Evolutionary conservation across 306 rosid genomes (phyloP), one percentile per base, ranked within the genome.

Genomic region (Medicago arabica): DNA sequence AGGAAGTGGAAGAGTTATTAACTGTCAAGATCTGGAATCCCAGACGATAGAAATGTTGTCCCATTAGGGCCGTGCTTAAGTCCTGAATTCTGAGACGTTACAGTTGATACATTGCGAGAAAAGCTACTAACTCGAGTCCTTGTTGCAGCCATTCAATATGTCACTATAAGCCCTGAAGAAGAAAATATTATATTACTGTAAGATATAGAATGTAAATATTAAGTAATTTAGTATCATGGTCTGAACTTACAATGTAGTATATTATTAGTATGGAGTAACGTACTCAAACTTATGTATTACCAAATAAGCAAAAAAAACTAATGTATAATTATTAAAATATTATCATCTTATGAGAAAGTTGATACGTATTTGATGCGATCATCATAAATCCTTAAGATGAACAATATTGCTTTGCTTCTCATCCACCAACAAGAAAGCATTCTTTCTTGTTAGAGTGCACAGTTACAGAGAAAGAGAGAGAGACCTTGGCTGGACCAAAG

Each of bases 11-110:
- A 62, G 49, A 74, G 81, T 78, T 57, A 50, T 77, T 82, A 91
- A 91, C 97, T 90, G 82, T 94, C 97, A 10, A 94, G 92, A 83
- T 94, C 93, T 0, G 86, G 87, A 69, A 91, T 91, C 66, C 96
- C 97, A 7, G 97, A 90, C 4, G 95, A 91, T 15, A 91, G 17
- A 69, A 90, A 90, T 28, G 76, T 79, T 10, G 93, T 87, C 79
- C 91, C 96, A 79, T 91, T 91, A 28, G 97, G 95, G 69, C 96
- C 97, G 72, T 63, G 91, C 83, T 88, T 90, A 13, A 90, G 83
- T 41, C 93, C 91, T 0, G 95, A 90, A 40, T 80, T 80, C 19
- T 74, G 89, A 61, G 92, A 86, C 9, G 81, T 76, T 70, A 60
- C 77, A 28, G 81, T 69, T 1, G 89, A 51, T 53, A 83, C 21